Percentiles rank a stretch among this genome's conserved stretches.
Evolutionary conservation across 2,329 filamentous ascomycete species (phyloP).

Genomic region (Cadophora sp.): DNA sequence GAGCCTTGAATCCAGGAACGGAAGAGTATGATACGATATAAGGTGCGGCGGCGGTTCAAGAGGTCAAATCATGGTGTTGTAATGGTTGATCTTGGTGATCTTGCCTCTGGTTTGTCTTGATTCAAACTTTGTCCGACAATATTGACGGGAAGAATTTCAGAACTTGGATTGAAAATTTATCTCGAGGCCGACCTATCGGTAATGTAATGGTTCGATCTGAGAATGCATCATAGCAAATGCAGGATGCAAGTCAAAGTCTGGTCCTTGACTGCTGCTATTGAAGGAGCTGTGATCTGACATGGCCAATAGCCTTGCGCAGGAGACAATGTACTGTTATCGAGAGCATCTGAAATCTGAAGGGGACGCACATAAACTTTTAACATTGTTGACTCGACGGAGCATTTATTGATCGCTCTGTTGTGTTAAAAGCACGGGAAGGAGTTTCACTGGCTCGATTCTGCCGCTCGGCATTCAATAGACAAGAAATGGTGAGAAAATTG

Average conservation of each 20-base stretch:
- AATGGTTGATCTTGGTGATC: slow-evolving; percentile 11
- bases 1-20: neutral
- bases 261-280: neutral
- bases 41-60: slow-evolving; percentile 2
- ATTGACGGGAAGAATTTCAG: neutral
- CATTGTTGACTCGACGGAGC: neutral
- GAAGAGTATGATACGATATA: neutral
- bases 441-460: slow-evolving; percentile 3
- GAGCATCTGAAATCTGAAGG: neutral
- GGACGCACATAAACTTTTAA: neutral
- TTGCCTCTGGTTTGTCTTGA: neutral
- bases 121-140: neutral
- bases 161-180: neutral
- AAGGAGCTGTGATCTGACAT: neutral
- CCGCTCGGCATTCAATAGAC: neutral
- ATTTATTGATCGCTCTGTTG: neutral
- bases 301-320: neutral
- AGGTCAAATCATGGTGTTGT: neutral
- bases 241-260: neutral
- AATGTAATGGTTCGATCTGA: neutral
- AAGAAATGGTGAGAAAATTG: neutral
- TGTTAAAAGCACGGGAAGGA: neutral
- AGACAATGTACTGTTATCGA: too few species aligned
- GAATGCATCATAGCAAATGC: neutral
- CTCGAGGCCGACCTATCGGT: neutral